Evolutionary conservation across 805 yeast species (phyloP), one percentile per base, ranked within the genome.

Genomic region (Kodamaea hsintzibuensis): DNA sequence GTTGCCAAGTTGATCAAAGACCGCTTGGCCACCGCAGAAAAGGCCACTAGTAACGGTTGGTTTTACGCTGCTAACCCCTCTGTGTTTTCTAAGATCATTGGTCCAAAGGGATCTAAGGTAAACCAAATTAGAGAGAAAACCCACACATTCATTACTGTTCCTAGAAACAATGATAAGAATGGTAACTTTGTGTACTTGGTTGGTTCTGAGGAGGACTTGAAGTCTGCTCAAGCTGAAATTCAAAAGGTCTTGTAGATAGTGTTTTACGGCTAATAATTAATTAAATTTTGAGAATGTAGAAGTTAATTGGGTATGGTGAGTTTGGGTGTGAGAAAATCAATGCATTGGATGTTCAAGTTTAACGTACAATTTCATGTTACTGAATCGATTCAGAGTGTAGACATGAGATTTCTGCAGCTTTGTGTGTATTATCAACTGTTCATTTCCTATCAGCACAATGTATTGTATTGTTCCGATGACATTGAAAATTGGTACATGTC

Each of bases 31-130:
- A 67, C 69, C 42, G 83, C 82, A 50, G 63, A 74, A 54, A 61
- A 64, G 18, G 83, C 82, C 50, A 76, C 78, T 44, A 62, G 72
- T 42, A 74, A 73, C 47, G 95, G 85, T 12, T 89, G 83, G 81
- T 71, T 88, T 56, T 86, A 87, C 80, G 71, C 83, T 40, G 69
- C 81, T 42, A 77, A 82, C 54, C 68, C 77, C 25, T 70, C 83
- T 12, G 64, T 70, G 25, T 86, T 88, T 68, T 80, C 86, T 54
- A 81, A 78, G 66, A 76, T 90, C 51, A 82, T 91, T 58, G 97
- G 97, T 7, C 84, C 90, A 13, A 86, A 82, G 60, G 97, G 97
- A 47, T 71, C 84, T 37, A 83, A 81, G 57, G 76, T 90, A 64
- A 83, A 80, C 62, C 72, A 73, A 58, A 78, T 89, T 55, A 84